These are phyloP conservation scores for Parietaria judaica DNA, from an alignment of 306 rosid genomes.

Conservation along the genomic window DNA sequence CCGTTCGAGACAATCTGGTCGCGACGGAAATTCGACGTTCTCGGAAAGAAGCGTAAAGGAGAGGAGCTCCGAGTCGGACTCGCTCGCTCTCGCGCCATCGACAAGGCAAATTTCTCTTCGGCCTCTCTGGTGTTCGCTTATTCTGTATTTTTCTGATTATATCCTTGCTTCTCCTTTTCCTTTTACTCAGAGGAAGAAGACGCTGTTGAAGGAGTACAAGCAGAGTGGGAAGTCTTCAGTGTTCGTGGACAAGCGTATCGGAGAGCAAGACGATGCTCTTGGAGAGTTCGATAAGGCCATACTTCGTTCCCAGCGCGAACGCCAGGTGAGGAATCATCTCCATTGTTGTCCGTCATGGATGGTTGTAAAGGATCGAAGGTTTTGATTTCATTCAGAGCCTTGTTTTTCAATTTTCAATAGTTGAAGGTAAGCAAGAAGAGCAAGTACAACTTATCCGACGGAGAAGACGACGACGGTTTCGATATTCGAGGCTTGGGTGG, in stretches of 20 bases:
- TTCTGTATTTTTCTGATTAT: neutral
- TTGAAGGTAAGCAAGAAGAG: slow-evolving; percentile 58
- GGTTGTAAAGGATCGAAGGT: too few species aligned
- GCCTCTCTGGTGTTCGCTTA: neutral
- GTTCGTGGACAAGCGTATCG: slow-evolving; percentile 74
- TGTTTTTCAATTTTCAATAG: slow-evolving; percentile 21
- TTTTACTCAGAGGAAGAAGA: slow-evolving; percentile 56
- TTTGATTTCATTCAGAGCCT: neutral
- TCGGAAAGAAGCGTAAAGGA: slow-evolving; percentile 84
- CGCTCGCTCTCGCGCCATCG: slow-evolving; percentile 62
- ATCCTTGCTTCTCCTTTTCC: neutral
- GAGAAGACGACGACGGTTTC: slow-evolving; percentile 57
- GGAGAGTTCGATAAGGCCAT: slow-evolving; percentile 81
- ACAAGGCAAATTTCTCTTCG: slow-evolving; percentile 32
- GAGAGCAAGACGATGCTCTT: slow-evolving; percentile 54
- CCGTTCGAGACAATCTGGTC: slow-evolving; percentile 87
- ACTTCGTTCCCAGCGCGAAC: slow-evolving; percentile 74
- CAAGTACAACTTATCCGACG: slow-evolving; percentile 76
- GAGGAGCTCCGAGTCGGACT: slow-evolving; percentile 67
- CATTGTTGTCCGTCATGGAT: neutral
- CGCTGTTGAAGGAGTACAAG: slow-evolving; percentile 70
- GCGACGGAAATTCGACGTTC: slow-evolving; percentile 56
- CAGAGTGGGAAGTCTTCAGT: slow-evolving; percentile 52
- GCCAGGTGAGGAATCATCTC: slow-evolving; percentile 32
- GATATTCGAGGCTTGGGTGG: slow-evolving; percentile 41